Evolutionary conservation across 2,329 filamentous ascomycete genomes (phyloP), one percentile per base, ranked within the genome.

Genomic region (Arthrinium phaeospermum): DNA sequence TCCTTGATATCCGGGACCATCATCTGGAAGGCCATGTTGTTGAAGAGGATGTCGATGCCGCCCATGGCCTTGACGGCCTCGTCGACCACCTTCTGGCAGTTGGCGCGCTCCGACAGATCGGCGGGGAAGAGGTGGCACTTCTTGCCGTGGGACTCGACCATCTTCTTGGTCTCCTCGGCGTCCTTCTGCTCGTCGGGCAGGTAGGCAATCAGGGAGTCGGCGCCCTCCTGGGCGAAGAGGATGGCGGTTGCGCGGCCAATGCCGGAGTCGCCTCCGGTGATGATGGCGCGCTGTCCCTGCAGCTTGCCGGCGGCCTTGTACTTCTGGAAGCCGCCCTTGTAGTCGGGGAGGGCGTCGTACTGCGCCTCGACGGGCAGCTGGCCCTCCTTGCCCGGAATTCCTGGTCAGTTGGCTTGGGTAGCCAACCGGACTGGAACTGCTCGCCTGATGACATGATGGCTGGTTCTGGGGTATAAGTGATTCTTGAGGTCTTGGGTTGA

Each of bases 221-320:
- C 93, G 7, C 93, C 94, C 81, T 96, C 94, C 87, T 94, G 92
- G 51, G 93, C 93, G 77, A 92, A 96, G 0, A 96, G 86, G 22
- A 96, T 87, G 1, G 94, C 93, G 1, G 91, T 89, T 0, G 94
- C 91, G 49, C 93, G 90, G 8, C 94, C 93, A 75, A 96, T 96
- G 1, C 94, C 93, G 8, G 89, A 92, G 81, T 96, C 93, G 4
- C 94, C 94, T 22, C 93, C 93, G 0, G 94, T 96, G 77, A 96
- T 96, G 72, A 96, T 82, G 10, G 93, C 93, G 73, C 90, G 93
- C 82, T 92, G 93, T 74, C 91, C 93, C 77, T 89, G 82, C 8
- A 96, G 89, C 83, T 96, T 97, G 68, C 90, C 91, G 0, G 93
- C 92, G 4, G 92, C 89, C 79, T 91, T 91, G 84, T 96, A 96